Conservation (phyloP, 495 filamentous ascomycete genomes). For the Podospora australis region DNA sequence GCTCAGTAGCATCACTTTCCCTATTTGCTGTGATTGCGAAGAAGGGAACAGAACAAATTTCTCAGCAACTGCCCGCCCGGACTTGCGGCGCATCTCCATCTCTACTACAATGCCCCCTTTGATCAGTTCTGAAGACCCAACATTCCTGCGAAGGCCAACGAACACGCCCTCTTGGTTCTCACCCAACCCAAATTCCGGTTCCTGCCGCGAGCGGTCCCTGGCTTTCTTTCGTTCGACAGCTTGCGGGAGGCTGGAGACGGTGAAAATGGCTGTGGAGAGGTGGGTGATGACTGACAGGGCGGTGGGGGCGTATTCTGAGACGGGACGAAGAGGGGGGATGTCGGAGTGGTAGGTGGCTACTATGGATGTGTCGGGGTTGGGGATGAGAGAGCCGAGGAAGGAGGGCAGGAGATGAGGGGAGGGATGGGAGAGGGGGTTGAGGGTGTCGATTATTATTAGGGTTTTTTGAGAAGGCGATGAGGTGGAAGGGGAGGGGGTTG, state of each 20-base stretch:
- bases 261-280: constrained; percentile 46
- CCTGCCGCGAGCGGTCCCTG: constrained; percentile 58
- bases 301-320: constrained; percentile 53
- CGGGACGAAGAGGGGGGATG: constrained; percentile 39
- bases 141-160: constrained; percentile 39
- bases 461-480: constrained; percentile 29
- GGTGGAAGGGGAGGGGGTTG: constrained; percentile 25
- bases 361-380: constrained; percentile 46
- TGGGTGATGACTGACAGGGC: constrained; percentile 54
- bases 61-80: constrained; percentile 70
- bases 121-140: no score
- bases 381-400: constrained; percentile 51
- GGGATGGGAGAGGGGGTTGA: constrained; percentile 45
- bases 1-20: constrained; percentile 51
- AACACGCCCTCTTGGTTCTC: constrained; percentile 72
- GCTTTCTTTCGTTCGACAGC: constrained; percentile 61
- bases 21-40: not conserved
- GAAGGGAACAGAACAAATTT: constrained; percentile 58
- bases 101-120: constrained; percentile 61
- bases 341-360: constrained; percentile 64
- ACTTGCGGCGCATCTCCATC: constrained; percentile 77
- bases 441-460: constrained; percentile 57
- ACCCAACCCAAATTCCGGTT: constrained; percentile 68
- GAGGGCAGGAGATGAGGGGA: constrained; percentile 38
- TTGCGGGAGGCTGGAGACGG: constrained; percentile 55